Evolutionary conservation across 2,329 filamentous ascomycete species (phyloP).

Genomic region (Alternaria gansuensis): DNA sequence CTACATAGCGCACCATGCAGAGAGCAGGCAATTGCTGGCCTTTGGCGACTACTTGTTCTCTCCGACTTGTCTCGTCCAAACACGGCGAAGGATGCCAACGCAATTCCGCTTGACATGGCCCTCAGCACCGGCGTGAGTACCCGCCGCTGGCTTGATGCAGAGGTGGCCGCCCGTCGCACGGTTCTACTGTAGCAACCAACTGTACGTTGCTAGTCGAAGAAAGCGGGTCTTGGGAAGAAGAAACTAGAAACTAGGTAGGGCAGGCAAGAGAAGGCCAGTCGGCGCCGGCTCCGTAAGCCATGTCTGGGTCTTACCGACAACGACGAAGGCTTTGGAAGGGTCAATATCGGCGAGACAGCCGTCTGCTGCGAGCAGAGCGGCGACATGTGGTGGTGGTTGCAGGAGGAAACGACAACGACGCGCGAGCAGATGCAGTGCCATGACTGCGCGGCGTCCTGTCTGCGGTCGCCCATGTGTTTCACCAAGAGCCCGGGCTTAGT

Average conservation of each 20-base stretch:
- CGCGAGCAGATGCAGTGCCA: background rate
- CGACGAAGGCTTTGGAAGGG: conserved; percentile 3
- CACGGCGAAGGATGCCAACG: conserved; percentile 3
- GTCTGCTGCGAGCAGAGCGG: background rate
- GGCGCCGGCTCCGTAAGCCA: conserved; percentile 9
- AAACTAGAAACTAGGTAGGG: conserved; percentile 2
- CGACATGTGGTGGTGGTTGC: conserved; percentile 7
- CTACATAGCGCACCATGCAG: background rate
- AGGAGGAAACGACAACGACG: conserved; percentile 3
- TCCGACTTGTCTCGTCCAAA: background rate
- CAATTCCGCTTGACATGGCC: conserved; percentile 6
- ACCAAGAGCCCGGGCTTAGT: conserved; percentile 23
- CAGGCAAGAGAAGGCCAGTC: conserved; percentile 10
- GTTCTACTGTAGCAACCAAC: background rate
- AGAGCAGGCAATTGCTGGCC: background rate
- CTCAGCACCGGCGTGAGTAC: conserved; percentile 4
- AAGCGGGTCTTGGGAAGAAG: conserved; percentile 22
- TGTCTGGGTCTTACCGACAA: background rate
- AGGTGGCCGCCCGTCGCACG: conserved; percentile 12
- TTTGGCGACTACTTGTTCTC: conserved; percentile 1
- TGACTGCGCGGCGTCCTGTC: conserved; percentile 1
- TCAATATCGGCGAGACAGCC: conserved; percentile 15
- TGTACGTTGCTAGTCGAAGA: conserved; percentile 12
- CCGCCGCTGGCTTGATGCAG: conserved; percentile 1
- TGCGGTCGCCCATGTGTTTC: conserved; percentile 29